Evolutionary conservation across 768 basidiomycete genomes (phyloP), one percentile per base, ranked within the genome.

Genomic region (Cubamyces sp.): DNA sequence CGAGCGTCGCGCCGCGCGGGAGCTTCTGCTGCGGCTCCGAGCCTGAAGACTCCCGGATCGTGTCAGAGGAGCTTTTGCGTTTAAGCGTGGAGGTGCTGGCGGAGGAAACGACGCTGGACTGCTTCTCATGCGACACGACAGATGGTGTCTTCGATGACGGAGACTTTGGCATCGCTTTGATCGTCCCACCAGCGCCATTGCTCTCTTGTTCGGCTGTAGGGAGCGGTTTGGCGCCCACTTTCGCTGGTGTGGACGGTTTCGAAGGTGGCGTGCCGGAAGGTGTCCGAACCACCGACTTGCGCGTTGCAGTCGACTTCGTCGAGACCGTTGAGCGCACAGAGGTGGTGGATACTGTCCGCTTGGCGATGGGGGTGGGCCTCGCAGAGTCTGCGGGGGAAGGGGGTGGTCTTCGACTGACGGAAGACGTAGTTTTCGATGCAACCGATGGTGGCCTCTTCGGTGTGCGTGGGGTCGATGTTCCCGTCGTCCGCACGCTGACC

Each of bases 1-100:
- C 88, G 39, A 96, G 83, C 12, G 87, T 90, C 3, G 87, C 86
- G 0, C 93, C 92, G 19, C 78, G 78, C 12, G 85, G 84, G 5
- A 71, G 40, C 37, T 52, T 45, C 21, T 62, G 25, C 16, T 64
- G 60, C 28, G 28, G 54, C 16, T 62, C 37, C 23, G 60, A 26
- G 8, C 19, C 14, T 3, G 63, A 30, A 7, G 65, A 34, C 41
- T 68, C 68, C 28, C 68, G 71, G 63, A 76, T 75, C 0, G 75
- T 75, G 52, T 79, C 79, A 5, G 72, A 65, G 1, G 76, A 77
- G 63, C 69, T 75, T 66, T 78, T 79, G 54, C 75, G 69, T 60
- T 74, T 76, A 28, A 78, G 66, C 11, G 75, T 72, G 26, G 69
- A 67, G 28, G 71, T 71, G 60, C 72, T 73, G 54, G 69, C 68